Evolutionary conservation across 768 basidiomycete species (phyloP).

Genomic region (Pleurotus eryngii): DNA sequence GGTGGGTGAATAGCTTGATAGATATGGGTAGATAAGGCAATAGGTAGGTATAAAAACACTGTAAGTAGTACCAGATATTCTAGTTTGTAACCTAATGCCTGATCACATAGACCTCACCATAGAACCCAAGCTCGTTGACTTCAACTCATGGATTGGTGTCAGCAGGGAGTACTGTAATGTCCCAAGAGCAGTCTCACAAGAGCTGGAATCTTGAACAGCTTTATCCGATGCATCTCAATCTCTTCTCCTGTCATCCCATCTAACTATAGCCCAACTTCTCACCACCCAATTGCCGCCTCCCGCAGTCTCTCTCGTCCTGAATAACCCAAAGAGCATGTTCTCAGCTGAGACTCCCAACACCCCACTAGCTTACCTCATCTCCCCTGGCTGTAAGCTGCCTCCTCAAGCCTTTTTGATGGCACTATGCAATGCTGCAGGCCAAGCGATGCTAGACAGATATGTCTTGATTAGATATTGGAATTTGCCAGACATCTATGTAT

Average conservation of each 20-base stretch:
- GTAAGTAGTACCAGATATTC: not conserved
- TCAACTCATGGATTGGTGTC: not conserved
- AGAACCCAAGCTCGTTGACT: not conserved
- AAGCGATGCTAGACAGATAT: not conserved
- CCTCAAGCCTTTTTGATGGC: not conserved
- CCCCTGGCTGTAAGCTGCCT: not conserved
- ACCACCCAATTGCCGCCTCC: not conserved
- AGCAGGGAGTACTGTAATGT: not conserved
- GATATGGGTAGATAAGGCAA: not conserved
- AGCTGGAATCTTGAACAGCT: not conserved
- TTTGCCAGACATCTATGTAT: not conserved
- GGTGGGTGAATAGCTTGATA: not conserved
- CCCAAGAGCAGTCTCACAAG: not conserved
- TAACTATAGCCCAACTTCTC: not conserved
- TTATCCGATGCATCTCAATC: not conserved
- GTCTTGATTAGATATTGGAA: not conserved
- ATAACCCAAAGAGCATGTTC: not conserved
- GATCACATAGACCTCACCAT: not conserved
- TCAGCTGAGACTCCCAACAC: not conserved
- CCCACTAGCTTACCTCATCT: not conserved
- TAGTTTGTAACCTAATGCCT: not conserved
- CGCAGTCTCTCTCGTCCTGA: not conserved
- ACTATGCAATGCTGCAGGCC: not conserved
- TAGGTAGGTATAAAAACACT: not conserved
- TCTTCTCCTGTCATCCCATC: not conserved